phyloP scores from a whole-genome alignment of 1,284 basidiomycete species.

The Farysia itapuensis region DNA sequence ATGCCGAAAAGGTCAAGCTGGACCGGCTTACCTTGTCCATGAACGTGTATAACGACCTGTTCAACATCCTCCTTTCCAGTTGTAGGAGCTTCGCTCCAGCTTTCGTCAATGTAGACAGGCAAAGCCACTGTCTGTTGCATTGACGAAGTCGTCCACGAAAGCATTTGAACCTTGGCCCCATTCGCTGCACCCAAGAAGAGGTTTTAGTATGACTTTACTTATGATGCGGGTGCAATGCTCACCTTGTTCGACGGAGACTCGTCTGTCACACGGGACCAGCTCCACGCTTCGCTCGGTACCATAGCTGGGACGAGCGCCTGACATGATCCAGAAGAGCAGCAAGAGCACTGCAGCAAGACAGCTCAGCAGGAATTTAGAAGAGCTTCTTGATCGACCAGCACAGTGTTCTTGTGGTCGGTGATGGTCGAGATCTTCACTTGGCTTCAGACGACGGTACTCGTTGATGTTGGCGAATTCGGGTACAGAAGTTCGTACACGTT shows the following conservation, averaged over 20 bases:
- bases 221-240: not conserved
- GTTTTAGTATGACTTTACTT: not conserved
- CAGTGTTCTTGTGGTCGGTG: too few species aligned
- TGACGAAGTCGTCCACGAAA: not conserved
- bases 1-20: not conserved
- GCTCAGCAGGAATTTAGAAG: too few species aligned
- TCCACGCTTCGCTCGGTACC: not conserved
- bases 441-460: too few species aligned
- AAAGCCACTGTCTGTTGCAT: not conserved
- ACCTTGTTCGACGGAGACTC: not conserved
- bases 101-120: conserved; percentile 4
- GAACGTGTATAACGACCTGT: conserved; percentile 5
- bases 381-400: too few species aligned
- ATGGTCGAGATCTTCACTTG: too few species aligned
- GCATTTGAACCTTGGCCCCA: not conserved
- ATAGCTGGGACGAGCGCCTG: not conserved
- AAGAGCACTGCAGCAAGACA: too few species aligned
- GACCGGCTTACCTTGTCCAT: conserved; percentile 4
- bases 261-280: not conserved
- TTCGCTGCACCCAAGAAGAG: not conserved
- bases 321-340: not conserved
- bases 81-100: not conserved
- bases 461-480: too few species aligned
- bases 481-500: too few species aligned
- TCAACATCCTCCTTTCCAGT: not conserved